Conservation (phyloP, 129 eudicot genomes). For the Pittosporum tobira region DNA sequence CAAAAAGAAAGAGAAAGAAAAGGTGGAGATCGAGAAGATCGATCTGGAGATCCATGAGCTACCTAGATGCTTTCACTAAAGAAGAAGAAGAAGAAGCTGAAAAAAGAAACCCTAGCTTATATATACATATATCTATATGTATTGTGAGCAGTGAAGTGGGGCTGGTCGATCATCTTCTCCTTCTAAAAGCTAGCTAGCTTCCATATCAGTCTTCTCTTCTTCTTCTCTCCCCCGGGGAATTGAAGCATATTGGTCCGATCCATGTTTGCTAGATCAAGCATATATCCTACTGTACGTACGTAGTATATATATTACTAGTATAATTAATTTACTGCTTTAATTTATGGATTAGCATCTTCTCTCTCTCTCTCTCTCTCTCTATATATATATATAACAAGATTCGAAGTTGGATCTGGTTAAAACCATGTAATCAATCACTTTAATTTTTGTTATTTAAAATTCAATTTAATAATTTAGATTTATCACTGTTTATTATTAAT, state of each 20-base stretch:
- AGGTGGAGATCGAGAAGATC: background rate
- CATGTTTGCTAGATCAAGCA: slow-evolving; percentile 12
- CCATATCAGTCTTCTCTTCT: slow-evolving; percentile 8
- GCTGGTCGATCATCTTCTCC: too few species aligned
- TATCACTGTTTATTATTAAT: too few species aligned
- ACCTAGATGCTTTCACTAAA: background rate
- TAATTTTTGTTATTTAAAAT: too few species aligned
- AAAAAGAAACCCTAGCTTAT: slow-evolving; percentile 27
- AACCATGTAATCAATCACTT: too few species aligned
- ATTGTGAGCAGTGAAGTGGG: too few species aligned
- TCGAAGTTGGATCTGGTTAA: too few species aligned
- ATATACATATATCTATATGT: too few species aligned
- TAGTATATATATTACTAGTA: background rate
- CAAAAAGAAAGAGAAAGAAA: slow-evolving; percentile 17
- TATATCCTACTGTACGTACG: background rate
- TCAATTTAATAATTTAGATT: too few species aligned
- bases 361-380: background rate
- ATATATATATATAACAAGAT: background rate
- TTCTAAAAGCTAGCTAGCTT: background rate
- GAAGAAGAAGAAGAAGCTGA: slow-evolving; percentile 18
- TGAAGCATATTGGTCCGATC: slow-evolving; percentile 45
- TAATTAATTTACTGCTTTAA: too few species aligned
- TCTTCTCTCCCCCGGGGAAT: slow-evolving; percentile 26
- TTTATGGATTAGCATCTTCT: background rate
- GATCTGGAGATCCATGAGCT: too few species aligned